Base-by-base conservation (phyloP, 1,284 basidiomycete genomes). In the Earliella scabrosa region DNA sequence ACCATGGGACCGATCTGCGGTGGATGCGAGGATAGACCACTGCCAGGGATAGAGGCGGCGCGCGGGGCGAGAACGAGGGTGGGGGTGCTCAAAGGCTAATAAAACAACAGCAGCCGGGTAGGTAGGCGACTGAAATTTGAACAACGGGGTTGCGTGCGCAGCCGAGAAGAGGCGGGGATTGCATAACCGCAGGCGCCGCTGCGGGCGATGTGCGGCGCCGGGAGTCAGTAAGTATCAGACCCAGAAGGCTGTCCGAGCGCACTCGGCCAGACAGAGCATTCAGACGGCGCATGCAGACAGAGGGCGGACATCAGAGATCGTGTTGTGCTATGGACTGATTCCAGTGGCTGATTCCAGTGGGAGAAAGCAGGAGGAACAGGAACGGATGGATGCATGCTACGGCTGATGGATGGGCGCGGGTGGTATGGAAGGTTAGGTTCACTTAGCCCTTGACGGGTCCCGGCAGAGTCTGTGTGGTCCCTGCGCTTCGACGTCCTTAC, bases 181-280 rank as follows among this genome's bases (percentile, higher is more conserved):
- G 45, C 38, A 43, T 41, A 54, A 36, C 31, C 23, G 52, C 32
- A 46, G 23, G 43, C 50, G 50, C 43, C 23, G 39, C 45, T 46
- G 48, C 44, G 54, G 48, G 44, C 43, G 54, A 50, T 45, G 44
- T 38, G 54, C 48, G 54, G 54, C 43, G 44, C 32, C 48, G 47
- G 52, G 26, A n/a, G n/a, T n/a, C n/a, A n/a, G n/a, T n/a, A n/a
- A n/a, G 41, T 44, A 54, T 49, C 41, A 50, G 34, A 48, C 39
- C 31, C 38, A 35, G 36, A 40, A 21, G 47, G 47, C 52, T 41
- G 45, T 48, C 39, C 45, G 27, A 39, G 24, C n/a, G n/a, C n/a
- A n/a, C n/a, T n/a, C n/a, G n/a, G n/a, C n/a, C n/a, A n/a, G n/a
- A n/a, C n/a, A n/a, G n/a, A n/a, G n/a, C n/a, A n/a, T n/a, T n/a